These are phyloP conservation scores for Syzygium aqueum DNA, from an alignment of 345 rosid species.

Conservation along the genomic window DNA sequence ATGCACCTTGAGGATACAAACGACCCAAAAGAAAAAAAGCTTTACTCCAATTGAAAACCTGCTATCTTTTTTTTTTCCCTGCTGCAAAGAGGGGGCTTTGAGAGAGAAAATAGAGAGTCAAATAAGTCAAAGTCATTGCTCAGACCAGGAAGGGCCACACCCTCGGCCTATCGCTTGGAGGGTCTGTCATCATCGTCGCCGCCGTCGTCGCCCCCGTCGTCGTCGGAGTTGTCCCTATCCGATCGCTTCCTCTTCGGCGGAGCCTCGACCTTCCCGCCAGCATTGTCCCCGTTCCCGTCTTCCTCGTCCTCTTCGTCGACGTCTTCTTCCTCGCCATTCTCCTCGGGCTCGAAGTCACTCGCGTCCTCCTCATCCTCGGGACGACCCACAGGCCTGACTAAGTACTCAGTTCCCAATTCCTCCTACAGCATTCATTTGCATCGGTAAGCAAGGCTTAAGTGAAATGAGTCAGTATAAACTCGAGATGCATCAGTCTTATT, in stretches of 20 bases:
- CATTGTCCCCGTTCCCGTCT: slow-evolving; percentile 28
- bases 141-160: not conserved
- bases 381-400: slow-evolving; percentile 66
- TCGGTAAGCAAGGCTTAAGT: not conserved
- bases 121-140: not conserved
- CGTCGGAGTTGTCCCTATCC: slow-evolving; percentile 33
- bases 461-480: not conserved
- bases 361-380: slow-evolving; percentile 93
- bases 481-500: not conserved
- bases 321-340: slow-evolving; percentile 64
- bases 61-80: slow-evolving; percentile 3
- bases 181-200: slow-evolving; percentile 85
- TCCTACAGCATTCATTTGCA: slow-evolving; percentile 17
- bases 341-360: slow-evolving; percentile 80
- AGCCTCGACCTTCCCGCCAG: slow-evolving; percentile 51
- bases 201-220: slow-evolving; percentile 42
- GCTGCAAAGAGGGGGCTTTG: slow-evolving; percentile 9
- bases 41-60: slow-evolving; percentile 9
- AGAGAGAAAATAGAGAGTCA: slow-evolving; percentile 23
- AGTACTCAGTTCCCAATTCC: slow-evolving; percentile 77
- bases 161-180: slow-evolving; percentile 62
- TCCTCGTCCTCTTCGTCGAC: slow-evolving; percentile 44
- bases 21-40: slow-evolving; percentile 5
- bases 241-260: slow-evolving; percentile 70
- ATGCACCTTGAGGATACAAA: slow-evolving; percentile 13